Evolutionary conservation across 495 filamentous ascomycete genomes (phyloP).

Genomic region (Penicillium psychrofluorescens): DNA sequence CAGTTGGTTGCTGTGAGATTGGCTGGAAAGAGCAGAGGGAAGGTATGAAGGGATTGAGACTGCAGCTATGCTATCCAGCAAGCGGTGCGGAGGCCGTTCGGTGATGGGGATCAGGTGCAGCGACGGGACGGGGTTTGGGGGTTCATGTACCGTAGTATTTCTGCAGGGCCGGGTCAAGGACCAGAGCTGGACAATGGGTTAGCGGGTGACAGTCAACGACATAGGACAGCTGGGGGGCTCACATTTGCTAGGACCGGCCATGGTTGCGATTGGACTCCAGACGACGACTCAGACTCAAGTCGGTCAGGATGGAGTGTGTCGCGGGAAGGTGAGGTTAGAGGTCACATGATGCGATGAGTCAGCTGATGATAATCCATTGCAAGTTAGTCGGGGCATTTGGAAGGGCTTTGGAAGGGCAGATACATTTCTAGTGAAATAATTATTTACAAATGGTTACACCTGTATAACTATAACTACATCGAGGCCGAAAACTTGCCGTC

Average conservation of each 20-base stretch:
- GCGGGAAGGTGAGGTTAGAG: constrained; percentile 5
- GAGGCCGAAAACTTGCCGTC: constrained; percentile 48
- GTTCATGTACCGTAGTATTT: constrained; percentile 60
- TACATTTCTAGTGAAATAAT: neutral
- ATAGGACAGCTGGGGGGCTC: constrained; percentile 3
- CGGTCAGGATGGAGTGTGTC: neutral
- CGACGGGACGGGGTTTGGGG: constrained; percentile 4
- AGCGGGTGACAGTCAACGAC: neutral
- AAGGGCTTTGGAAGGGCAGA: no score
- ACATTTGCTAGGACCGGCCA: constrained; percentile 47
- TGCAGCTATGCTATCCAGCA: neutral
- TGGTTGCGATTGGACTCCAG: constrained; percentile 21
- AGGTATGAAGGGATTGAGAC: no score
- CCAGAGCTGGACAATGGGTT: constrained; percentile 35
- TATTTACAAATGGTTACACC: neutral
- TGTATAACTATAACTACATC: constrained; percentile 15
- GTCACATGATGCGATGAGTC: constrained; percentile 7
- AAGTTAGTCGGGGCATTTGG: no score
- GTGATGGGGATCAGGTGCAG: neutral
- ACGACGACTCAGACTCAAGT: constrained; percentile 4
- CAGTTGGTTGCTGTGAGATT: constrained; percentile 12
- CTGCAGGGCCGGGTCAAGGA: constrained; percentile 71
- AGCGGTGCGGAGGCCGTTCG: neutral
- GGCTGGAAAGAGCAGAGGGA: neutral
- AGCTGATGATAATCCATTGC: neutral